phyloP scores from a whole-genome alignment of 208 protist genomes.

The Zelonia costaricensis region DNA sequence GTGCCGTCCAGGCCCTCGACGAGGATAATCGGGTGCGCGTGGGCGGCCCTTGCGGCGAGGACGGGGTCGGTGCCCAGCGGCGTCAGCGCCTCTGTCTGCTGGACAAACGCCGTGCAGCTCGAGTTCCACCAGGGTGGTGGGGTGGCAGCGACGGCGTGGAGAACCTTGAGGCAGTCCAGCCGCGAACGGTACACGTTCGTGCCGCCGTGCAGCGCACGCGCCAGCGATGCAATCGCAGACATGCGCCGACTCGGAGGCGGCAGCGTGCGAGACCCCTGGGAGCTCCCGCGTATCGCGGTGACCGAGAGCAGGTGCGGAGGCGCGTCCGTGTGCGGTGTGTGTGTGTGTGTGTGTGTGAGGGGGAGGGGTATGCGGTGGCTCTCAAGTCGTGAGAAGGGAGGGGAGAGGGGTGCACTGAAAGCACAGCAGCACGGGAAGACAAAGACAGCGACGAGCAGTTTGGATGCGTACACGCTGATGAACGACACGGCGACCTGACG shows the following conservation, averaged over 20 bases:
- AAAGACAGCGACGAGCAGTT: too few relatives aligned
- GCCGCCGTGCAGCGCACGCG: slow-evolving; percentile 27
- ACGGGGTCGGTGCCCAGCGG: neutral
- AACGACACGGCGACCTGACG: too few relatives aligned
- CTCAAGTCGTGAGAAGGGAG: too few relatives aligned
- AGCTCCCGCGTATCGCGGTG: too few relatives aligned
- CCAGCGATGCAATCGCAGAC: slow-evolving; percentile 8
- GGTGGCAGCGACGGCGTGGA: slow-evolving; percentile 31
- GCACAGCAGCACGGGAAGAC: too few relatives aligned
- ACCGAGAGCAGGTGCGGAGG: too few relatives aligned
- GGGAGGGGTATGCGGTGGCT: too few relatives aligned
- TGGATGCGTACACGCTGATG: too few relatives aligned
- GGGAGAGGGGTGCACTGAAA: too few relatives aligned
- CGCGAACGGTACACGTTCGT: slow-evolving; percentile 52
- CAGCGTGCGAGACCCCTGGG: neutral
- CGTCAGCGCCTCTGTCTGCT: slow-evolving; percentile 1
- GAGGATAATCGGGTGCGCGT: slow-evolving; percentile 39
- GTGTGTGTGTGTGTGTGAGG: too few relatives aligned
- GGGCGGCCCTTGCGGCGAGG: neutral
- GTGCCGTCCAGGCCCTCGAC: slow-evolving; percentile 76
- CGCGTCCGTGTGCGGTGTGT: too few relatives aligned
- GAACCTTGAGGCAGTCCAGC: slow-evolving; percentile 36
- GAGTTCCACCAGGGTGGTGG: slow-evolving; percentile 60
- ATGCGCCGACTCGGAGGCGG: neutral
- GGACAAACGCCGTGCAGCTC: slow-evolving; percentile 42